Evolutionary conservation across 306 rosid species (phyloP), one percentile per base, ranked within the genome.

Genomic region (Cucurbita argyrosperma): DNA sequence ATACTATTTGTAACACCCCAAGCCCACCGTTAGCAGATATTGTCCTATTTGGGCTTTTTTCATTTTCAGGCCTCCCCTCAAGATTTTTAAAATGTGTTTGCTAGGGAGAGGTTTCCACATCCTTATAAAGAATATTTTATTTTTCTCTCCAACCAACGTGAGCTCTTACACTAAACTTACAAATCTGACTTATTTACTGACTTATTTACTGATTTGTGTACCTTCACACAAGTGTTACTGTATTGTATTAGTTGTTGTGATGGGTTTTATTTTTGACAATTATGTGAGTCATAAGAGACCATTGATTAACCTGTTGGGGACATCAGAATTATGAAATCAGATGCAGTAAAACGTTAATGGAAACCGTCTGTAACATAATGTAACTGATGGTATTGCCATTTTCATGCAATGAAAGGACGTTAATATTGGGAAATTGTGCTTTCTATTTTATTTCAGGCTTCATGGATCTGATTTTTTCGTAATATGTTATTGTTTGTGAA

Each of bases 401-500:
- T 7, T 43, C 47, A 8, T 9, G 47, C 14, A 46, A 46, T 10
- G 51, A 10, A 46, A 10, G 14, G 51, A 3, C 1, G 51, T 46
- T 46, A 10, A 3, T 46, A 23, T 5, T 0, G 54, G 10, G 45
- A 55, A n/a, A 16, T 49, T 14, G 7, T 2, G 10, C 19, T 3
- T n/a, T 4, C 45, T 46, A 57, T 69, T 23, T 58, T 59, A 64
- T 78, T 58, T 60, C 42, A 40, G 53, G 9, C 8, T 71, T 40
- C 47, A 39, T 71, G 59, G 50, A 60, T 77, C 63, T 74, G 64
- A 69, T 76, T 81, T 49, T 57, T 70, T 18, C 35, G 59, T 40
- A 30, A 30, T 30, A 30, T 58, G 59, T 80, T 79, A 46, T 73
- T 82, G 52, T 55, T 52, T 63, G 15, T 51, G 74, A 81, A 75